phyloP scores from a whole-genome alignment of 176 grass and related monocot species.

The Paspalum vaginatum region DNA sequence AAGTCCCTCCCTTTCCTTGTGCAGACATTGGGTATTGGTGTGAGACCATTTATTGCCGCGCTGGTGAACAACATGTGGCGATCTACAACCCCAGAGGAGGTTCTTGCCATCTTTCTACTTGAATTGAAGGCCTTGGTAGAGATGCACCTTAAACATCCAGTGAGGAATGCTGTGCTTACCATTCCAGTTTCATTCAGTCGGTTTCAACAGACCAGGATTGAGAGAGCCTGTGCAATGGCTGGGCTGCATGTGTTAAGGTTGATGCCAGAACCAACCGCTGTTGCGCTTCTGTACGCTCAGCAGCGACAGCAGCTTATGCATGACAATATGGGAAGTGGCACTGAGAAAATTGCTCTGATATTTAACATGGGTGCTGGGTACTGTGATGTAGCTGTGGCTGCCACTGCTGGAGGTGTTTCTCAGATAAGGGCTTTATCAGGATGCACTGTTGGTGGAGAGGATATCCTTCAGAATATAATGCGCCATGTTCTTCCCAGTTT shows the following conservation, averaged over 20 bases:
- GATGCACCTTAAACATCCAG: conserved; percentile 64
- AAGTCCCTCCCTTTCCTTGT: conserved; percentile 72
- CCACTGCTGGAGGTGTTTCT: conserved; percentile 73
- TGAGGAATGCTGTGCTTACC: conserved; percentile 64
- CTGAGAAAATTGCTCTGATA: conserved; percentile 71
- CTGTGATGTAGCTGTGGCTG: conserved; percentile 62
- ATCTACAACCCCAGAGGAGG: conserved; percentile 70
- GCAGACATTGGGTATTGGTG: conserved; percentile 69
- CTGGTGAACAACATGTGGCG: conserved; percentile 77
- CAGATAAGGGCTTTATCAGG: conserved; percentile 66
- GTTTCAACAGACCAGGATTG: conserved; percentile 71
- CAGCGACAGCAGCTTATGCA: conserved; percentile 60
- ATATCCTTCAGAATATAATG: conserved; percentile 74
- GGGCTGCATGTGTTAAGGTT: conserved; percentile 63
- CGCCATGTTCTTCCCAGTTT: conserved; percentile 54
- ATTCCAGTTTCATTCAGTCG: conserved; percentile 71
- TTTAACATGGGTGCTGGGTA: conserved; percentile 81
- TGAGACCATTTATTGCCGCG: conserved; percentile 72
- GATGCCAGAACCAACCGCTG: conserved; percentile 72
- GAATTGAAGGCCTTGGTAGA: conserved; percentile 68
- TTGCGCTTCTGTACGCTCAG: conserved; percentile 68
- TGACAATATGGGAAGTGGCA: conserved; percentile 68
- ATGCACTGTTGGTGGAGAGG: conserved; percentile 64
- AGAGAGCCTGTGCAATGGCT: conserved; percentile 77
- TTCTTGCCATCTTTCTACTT: conserved; percentile 70